These are phyloP conservation scores for Talaromyces funiculosus DNA, from an alignment of 2,329 filamentous ascomycete genomes.

Conservation along the genomic window DNA sequence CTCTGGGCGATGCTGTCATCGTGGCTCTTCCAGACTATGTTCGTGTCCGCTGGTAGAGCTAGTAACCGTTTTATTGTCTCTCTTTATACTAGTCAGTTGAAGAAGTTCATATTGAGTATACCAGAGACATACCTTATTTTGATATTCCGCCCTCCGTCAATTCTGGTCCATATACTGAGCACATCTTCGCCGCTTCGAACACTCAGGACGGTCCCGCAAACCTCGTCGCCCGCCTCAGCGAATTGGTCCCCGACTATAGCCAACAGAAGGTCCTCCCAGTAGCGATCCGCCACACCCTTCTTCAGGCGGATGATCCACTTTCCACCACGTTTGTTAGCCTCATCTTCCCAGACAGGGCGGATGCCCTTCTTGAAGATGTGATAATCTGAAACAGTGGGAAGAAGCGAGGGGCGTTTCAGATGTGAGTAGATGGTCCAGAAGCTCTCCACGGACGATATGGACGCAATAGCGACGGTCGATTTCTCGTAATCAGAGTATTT, in stretches of 20 bases:
- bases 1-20: conserved; percentile 92
- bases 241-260: conserved; percentile 94
- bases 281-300: conserved; percentile 93
- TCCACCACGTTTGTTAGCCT: conserved; percentile 89
- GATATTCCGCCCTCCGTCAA: conserved; percentile 85
- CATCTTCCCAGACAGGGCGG: conserved; percentile 96
- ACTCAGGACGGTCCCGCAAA: conserved; percentile 91
- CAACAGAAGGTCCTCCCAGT: conserved; percentile 91
- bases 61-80: conserved; percentile 92
- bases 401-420: conserved; percentile 77
- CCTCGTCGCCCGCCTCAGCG: conserved; percentile 82
- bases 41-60: conserved; percentile 78
- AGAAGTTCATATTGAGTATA: no score
- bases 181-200: conserved; percentile 95
- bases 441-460: conserved; percentile 75
- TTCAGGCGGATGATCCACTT: conserved; percentile 97
- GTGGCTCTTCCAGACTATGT: conserved; percentile 92
- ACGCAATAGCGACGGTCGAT: conserved; percentile 80
- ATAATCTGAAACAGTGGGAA: conserved; percentile 93
- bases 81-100: conserved; percentile 45
- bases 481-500: conserved; percentile 99
- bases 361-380: conserved; percentile 97
- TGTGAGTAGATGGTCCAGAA: conserved; percentile 89
- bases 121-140: conserved; percentile 69
- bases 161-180: conserved; percentile 94